Base-by-base conservation (phyloP, 495 filamentous ascomycete species). In the Penicillium parvum region DNA sequence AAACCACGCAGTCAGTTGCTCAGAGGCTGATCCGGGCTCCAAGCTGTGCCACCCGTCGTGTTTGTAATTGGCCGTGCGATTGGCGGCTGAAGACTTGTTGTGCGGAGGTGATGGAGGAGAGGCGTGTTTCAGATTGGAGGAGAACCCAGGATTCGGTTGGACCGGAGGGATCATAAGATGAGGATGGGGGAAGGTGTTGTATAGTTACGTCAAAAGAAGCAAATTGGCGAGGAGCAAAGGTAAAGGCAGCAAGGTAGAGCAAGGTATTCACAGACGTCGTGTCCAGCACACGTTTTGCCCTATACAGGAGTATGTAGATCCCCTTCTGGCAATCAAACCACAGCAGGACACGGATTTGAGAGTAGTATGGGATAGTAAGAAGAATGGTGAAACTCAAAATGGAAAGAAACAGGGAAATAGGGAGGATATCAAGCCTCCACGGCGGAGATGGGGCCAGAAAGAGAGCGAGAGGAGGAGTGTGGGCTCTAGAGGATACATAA, bases 81-180 rank as follows among this genome's bases (percentile, higher is more conserved):
- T 61, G 54, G 57, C 45, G 51, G 48, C 33, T 52, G 49, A 45
- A 43, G 20, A 37, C 20, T 39, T 29, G 21, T 45, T 43, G 45
- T 38, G 51, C 54, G 57, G 57, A 58, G 46, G 42, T 47, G 40
- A 47, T 58, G 50, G 53, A 51, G 48, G 27, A 23, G 38, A 38
- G 18, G 39, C 19, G 40, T 50, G 57, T 61, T 61, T 61, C 57
- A 55, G 49, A 55, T 58, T 58, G 54, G 47, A 47, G 38, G 54
- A 49, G 26, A 23, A 25, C 35, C 12, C 15, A 12, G 40, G 28
- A 25, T 36, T 47, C 32, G 50, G 57, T 60, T 58, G 57, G 57
- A 49, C 54, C 39, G 40, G 46, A 37, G 25, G 12, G 29, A 44
- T n/a, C 37, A 45, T 29, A 32, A 32, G 34, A 33, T 20, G 37